Conservation (phyloP, 805 yeast genomes). For the Metschnikowia cerradonensis region DNA sequence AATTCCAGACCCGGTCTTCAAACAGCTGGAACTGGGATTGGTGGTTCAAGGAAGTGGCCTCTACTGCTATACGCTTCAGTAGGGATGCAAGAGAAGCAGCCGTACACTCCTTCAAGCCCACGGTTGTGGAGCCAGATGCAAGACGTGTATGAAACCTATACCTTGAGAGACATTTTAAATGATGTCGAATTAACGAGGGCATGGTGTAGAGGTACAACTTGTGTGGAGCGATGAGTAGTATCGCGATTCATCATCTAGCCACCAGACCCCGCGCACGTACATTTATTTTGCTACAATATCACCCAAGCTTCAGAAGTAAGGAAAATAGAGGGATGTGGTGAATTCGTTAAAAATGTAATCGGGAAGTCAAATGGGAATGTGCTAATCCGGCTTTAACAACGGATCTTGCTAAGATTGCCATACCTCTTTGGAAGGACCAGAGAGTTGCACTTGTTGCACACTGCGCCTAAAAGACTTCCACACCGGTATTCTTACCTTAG, state of each 20-base stretch:
- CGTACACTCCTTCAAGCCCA: neutral
- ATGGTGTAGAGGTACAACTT: neutral
- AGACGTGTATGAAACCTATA: neutral
- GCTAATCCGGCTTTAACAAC: no score
- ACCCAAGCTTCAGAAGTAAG: neutral
- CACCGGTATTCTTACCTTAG: neutral
- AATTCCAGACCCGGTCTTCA: neutral
- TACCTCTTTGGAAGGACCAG: no score
- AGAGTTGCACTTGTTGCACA: no score
- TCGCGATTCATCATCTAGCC: neutral
- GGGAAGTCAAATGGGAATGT: no score
- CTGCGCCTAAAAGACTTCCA: neutral
- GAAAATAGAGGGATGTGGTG: no score
- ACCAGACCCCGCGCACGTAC: neutral
- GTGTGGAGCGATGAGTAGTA: neutral
- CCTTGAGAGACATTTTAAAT: neutral
- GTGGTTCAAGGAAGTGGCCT: neutral
- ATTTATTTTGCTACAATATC: neutral
- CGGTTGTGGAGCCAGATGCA: neutral
- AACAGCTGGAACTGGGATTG: neutral
- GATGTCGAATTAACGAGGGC: conserved; percentile 1
- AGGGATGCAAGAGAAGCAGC: conserved; percentile 1
- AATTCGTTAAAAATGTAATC: no score
- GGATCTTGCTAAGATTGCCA: no score
- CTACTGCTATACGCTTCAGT: neutral